Evolutionary conservation across 129 eudicot genomes (phyloP), one percentile per base, ranked within the genome.

Genomic region (Erigeron canadensis): DNA sequence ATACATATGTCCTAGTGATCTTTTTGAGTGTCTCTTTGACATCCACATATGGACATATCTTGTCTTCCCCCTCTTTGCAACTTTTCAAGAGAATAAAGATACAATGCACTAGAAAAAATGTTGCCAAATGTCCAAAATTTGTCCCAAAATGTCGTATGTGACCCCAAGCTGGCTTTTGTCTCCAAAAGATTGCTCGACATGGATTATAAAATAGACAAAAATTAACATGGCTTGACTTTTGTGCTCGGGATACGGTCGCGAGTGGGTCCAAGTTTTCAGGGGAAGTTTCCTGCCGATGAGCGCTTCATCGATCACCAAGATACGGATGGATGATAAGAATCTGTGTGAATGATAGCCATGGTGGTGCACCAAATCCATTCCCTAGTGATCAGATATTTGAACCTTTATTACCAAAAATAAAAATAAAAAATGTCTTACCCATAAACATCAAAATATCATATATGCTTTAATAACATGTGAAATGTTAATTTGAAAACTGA

Each of bases 41-140:
- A 65, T 75, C 71, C 47, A 75, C 67, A 55, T 16, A 42, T 65
- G 57, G 54, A 54, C 23, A 21, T 65, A 72, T 40, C 72, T 74
- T 17, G 34, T 58, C 58, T 41, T 74, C 34, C 34, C 66, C 58
- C 50, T 38, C 34, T 67, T 48, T 48, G 9, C 17, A 58, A 44
- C 69, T 74, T 74, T 74, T 38, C 51, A 48, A 63, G 42, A 28
- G 17, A 39, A 59, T 57, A 58, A 57, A 67, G 67, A 38, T 10
- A 59, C 10, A 12, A 46, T 68, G 60, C 75, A 76, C 63, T 59
- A 39, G n/a, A 21, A 18, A 68, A 48, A 13, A 0, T 21, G 64
- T 39, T 61, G 70, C 46, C 71, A 77, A 48, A 19, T 50, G 70
- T 77, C 63, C 1, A 48, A 21, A 68, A 23, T 21, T 17, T 10